A percentile compares a stretch with the other conserved stretches of the same genome.
These are phyloP conservation scores for Pythium oligandrum DNA, from an alignment of 352 stramenopile genomes.

Conservation along the genomic window DNA sequence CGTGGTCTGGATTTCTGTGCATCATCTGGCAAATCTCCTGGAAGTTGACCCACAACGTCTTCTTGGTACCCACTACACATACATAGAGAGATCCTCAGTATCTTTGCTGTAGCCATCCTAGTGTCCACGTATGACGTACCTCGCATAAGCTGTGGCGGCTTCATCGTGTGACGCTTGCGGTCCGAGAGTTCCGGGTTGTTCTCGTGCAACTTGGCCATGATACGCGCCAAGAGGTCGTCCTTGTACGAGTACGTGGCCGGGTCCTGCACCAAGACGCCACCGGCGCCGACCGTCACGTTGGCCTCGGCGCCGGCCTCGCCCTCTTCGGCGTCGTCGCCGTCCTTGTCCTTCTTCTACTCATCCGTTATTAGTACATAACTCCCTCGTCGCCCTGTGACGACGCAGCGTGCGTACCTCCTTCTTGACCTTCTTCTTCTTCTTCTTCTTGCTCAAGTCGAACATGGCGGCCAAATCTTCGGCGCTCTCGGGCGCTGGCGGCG, in stretches of 20 bases:
- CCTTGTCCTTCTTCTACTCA: slow-evolving; percentile 49
- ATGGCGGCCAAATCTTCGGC: slow-evolving; percentile 71
- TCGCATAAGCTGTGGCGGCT: slow-evolving; percentile 87
- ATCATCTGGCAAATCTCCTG: slow-evolving; percentile 99
- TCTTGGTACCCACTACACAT: slow-evolving; percentile 90
- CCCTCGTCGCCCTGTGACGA: no score
- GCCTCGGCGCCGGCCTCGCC: slow-evolving; percentile 21
- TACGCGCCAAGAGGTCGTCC: slow-evolving; percentile 92
- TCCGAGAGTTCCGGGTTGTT: slow-evolving; percentile 96
- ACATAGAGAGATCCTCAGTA: slow-evolving; percentile 1
- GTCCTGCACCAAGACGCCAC: slow-evolving; percentile 73
- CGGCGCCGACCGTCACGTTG: slow-evolving; percentile 25
- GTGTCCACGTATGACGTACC: slow-evolving; percentile 5
- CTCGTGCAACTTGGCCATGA: slow-evolving; percentile 92
- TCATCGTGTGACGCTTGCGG: slow-evolving; percentile 92
- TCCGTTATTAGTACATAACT: no score
- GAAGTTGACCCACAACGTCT: slow-evolving; percentile 99
- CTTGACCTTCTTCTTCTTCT: slow-evolving; percentile 94
- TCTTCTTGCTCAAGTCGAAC: slow-evolving; percentile 90
- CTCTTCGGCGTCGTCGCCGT: slow-evolving; percentile 26
- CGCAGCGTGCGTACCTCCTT: slow-evolving; percentile 44
- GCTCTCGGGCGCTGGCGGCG: slow-evolving; percentile 49
- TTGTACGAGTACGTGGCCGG: slow-evolving; percentile 93
- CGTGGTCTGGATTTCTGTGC: slow-evolving; percentile 97
- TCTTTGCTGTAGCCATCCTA: neutral